These are phyloP conservation scores for Backusella luteola DNA, from an alignment of 192 early-diverging fungal species.

Conservation along the genomic window DNA sequence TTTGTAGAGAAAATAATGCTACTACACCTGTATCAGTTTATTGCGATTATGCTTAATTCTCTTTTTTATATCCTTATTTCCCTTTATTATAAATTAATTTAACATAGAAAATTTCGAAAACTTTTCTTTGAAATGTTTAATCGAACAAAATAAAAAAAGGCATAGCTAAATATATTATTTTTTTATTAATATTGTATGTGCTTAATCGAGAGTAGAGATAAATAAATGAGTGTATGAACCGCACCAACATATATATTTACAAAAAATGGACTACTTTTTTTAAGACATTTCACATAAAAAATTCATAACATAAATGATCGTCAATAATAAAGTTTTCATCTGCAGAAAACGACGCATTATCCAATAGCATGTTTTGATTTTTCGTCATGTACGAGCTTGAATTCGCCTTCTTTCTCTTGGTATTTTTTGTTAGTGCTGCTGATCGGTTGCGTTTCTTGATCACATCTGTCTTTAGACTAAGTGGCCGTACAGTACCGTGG, in stretches of 20 bases:
- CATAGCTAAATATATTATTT: background rate
- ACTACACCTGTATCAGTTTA: conserved; percentile 36
- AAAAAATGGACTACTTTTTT: background rate
- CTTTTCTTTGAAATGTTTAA: background rate
- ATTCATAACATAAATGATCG: background rate
- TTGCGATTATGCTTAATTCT: conserved; percentile 20
- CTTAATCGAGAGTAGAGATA: background rate
- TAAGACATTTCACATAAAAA: background rate
- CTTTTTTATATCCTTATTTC: background rate
- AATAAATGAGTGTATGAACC: background rate
- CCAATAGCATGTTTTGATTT: conserved; percentile 2
- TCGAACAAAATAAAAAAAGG: background rate
- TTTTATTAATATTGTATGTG: background rate
- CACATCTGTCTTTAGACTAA: conserved; percentile 78
- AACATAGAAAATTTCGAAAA: background rate
- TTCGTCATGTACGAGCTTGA: background rate
- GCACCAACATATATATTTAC: background rate
- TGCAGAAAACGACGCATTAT: background rate
- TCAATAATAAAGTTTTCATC: conserved; percentile 13
- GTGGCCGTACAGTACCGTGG: conserved; percentile 80
- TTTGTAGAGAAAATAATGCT: conserved; percentile 40
- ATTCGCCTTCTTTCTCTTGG: background rate
- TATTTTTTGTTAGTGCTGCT: background rate
- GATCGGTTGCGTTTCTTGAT: conserved; percentile 82
- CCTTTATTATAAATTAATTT: background rate